Evolutionary conservation across 2,329 filamentous ascomycete genomes (phyloP).

Genomic region (Paracorniculantispora psalliotae): DNA sequence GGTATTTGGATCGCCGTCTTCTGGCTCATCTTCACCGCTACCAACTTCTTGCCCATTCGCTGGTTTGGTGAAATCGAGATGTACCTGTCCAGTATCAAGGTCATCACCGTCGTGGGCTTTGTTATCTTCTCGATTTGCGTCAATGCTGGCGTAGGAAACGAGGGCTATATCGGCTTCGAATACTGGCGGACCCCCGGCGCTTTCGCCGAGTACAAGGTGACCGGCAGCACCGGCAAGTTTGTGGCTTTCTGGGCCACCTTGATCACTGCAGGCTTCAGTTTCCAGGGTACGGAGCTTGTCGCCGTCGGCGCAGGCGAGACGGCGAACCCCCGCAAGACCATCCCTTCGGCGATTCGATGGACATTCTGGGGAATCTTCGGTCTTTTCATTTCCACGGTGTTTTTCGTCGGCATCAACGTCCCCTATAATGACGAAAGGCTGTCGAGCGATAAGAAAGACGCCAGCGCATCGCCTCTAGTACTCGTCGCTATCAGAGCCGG

Average conservation of each 20-base stretch:
- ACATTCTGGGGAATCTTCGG: conserved; percentile 71
- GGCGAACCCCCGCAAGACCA: conserved; percentile 64
- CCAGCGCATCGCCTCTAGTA: conserved; percentile 61
- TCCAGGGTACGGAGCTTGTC: conserved; percentile 70
- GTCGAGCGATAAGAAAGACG: conserved; percentile 47
- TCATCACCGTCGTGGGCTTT: conserved; percentile 69
- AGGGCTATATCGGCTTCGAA: conserved; percentile 70
- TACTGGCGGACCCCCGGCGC: conserved; percentile 66
- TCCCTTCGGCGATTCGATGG: conserved; percentile 67
- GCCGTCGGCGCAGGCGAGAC: conserved; percentile 76
- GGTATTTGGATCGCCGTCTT: conserved; percentile 71
- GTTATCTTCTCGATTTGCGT: conserved; percentile 72
- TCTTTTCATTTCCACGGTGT: conserved; percentile 60
- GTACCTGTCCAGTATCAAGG: conserved; percentile 73
- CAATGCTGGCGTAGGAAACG: conserved; percentile 63
- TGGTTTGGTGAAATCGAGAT: conserved; percentile 76
- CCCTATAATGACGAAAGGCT: conserved; percentile 56
- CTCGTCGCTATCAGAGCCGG: conserved; percentile 57
- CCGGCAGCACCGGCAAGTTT: conserved; percentile 53
- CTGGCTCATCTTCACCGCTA: conserved; percentile 61
- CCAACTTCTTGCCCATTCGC: conserved; percentile 68
- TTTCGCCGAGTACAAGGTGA: conserved; percentile 56
- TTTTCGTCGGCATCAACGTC: conserved; percentile 68
- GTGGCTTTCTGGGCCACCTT: conserved; percentile 66
- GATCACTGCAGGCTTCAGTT: conserved; percentile 64